A percentile compares a stretch with the other conserved stretches of the same genome.
Evolutionary conservation across 306 rosid species (phyloP).

Genomic region (Begonia masoniana): DNA sequence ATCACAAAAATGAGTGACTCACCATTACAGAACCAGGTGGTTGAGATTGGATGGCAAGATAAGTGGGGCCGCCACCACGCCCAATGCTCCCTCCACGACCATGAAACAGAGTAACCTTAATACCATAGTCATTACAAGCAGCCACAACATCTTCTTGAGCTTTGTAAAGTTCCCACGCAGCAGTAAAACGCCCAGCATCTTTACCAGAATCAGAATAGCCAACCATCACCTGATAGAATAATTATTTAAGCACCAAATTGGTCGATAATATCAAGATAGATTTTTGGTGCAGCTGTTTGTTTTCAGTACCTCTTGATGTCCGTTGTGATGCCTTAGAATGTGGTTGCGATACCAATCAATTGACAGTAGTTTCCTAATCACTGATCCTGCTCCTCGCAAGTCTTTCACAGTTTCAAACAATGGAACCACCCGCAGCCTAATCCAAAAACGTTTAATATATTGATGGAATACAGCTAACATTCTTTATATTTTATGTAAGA

Average conservation of each 20-base stretch:
- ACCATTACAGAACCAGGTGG: conserved; percentile 98
- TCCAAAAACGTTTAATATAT: conserved; percentile 2
- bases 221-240: conserved; percentile 74
- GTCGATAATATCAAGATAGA: neutral
- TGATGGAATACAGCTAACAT: neutral
- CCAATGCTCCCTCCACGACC: conserved; percentile 98
- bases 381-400: conserved; percentile 82
- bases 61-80: conserved; percentile 97
- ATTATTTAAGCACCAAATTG: conserved; percentile 6
- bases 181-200: conserved; percentile 95
- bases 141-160: conserved; percentile 97
- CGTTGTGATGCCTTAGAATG: conserved; percentile 60
- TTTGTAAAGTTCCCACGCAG: conserved; percentile 97
- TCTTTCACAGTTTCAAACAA: conserved; percentile 91
- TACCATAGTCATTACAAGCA: conserved; percentile 76
- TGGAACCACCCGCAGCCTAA: conserved; percentile 90
- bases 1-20: conserved; percentile 5
- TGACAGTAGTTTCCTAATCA: conserved; percentile 62
- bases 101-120: conserved; percentile 80
- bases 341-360: conserved; percentile 86
- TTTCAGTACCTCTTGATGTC: conserved; percentile 79
- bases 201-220: conserved; percentile 96
- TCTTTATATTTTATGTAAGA: too few species aligned
- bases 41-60: conserved; percentile 95
- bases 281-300: neutral